Percentiles rank a stretch among this genome's conserved stretches.
These are phyloP conservation scores for Globisporangium paddicum DNA, from an alignment of 352 stramenopile species.

Conservation along the genomic window DNA sequence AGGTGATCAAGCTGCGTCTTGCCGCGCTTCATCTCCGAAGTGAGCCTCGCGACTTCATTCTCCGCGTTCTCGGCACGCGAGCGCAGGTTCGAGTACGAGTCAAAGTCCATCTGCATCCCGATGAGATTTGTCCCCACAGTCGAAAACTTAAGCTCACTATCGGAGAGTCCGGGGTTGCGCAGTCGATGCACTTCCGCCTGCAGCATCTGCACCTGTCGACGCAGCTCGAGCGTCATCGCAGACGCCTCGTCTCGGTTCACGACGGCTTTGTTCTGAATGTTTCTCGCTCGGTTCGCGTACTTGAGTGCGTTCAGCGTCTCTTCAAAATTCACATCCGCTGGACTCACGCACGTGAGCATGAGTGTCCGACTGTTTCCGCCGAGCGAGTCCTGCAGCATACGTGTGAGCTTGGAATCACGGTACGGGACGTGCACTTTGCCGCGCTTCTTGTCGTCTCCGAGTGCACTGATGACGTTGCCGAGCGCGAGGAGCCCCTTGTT, in stretches of 20 bases:
- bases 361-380: slow-evolving; percentile 91
- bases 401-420: slow-evolving; percentile 93
- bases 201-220: slow-evolving; percentile 73
- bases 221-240: slow-evolving; percentile 63
- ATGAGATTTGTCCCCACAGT: slow-evolving; percentile 60
- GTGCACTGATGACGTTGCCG: slow-evolving; percentile 97
- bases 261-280: slow-evolving; percentile 89
- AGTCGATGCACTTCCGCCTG: slow-evolving; percentile 80
- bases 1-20: slow-evolving; percentile 76
- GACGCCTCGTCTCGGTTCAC: slow-evolving; percentile 83
- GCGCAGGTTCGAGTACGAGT: slow-evolving; percentile 73
- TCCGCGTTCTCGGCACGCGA: slow-evolving; percentile 73
- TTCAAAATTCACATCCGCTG: slow-evolving; percentile 88
- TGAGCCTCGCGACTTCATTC: slow-evolving; percentile 71
- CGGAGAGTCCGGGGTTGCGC: slow-evolving; percentile 72
- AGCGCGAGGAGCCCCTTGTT: slow-evolving; percentile 97
- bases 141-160: slow-evolving; percentile 69
- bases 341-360: slow-evolving; percentile 92
- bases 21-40: slow-evolving; percentile 68
- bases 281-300: slow-evolving; percentile 89
- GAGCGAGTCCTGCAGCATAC: slow-evolving; percentile 91
- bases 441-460: slow-evolving; percentile 90
- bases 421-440: slow-evolving; percentile 92
- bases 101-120: slow-evolving; percentile 61
- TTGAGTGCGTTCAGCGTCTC: slow-evolving; percentile 92